Evolutionary conservation across 2,329 filamentous ascomycete genomes (phyloP), one percentile per base, ranked within the genome.

Genomic region (Alternaria triticimaculans): DNA sequence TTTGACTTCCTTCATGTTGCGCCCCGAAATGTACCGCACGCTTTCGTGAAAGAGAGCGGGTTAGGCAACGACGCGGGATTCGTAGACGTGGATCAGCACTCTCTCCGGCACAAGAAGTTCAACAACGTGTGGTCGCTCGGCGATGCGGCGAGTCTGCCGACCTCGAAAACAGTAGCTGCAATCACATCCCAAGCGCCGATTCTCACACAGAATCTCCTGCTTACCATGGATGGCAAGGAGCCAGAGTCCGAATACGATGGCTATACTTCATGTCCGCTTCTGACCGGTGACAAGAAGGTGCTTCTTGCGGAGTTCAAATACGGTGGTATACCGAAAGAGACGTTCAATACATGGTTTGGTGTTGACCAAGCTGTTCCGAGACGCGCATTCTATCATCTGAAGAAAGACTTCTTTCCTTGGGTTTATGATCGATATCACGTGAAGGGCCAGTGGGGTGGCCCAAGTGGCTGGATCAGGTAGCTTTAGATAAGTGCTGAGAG

Each of bases 371-470:
- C 75, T 0, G 76, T 78, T 10, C 88, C 88, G 5, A 83, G 87
- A 5, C 82, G 84, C 3, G 80, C 84, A 0, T 90, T 90, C 72
- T 90, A 87, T 67, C 80, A 89, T 68, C 68, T 90, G 50, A 90
- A 90, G 81, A 89, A 88, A 78, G 84, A 89, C 71, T 90, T 90
- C 70, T 90, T 90, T 78, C 88, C 88, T 0, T 90, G 88, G 88
- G 88, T 90, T 5, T 90, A 90, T 76, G 84, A 82, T 58, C 84
- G 86, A 30, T 83, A 82, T 41, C 85, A 88, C 84, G 83, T 89
- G 8, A 89, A 87, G 79, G 88, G 88, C 9, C 86, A 81, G 6
- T 90, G 88, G 88, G 87, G 81, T 23, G 88, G 88, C 6, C 86
- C 87, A 0, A 87, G 85, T 73, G 87, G 87, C 0, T 89, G 64